These are phyloP conservation scores for Tulasnella calospora DNA, from an alignment of 768 basidiomycete species.

Conservation along the genomic window DNA sequence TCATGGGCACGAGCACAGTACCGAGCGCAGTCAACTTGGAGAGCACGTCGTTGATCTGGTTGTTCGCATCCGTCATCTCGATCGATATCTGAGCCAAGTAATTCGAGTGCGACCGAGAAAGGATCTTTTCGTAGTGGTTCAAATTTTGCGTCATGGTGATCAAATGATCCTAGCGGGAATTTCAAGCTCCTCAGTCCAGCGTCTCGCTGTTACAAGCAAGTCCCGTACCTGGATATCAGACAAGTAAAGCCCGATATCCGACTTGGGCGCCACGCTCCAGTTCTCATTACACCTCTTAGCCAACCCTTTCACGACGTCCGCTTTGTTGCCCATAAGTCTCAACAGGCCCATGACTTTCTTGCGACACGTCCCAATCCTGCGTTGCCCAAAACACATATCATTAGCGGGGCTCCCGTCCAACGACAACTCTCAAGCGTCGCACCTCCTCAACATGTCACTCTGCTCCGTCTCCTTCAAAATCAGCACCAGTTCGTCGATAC, in stretches of 20 bases:
- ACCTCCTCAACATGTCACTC: slow-evolving; percentile 91
- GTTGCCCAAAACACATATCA: too few species aligned
- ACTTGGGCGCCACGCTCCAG: slow-evolving; percentile 96
- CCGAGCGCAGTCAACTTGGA: slow-evolving; percentile 95
- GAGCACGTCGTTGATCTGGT: slow-evolving; percentile 98
- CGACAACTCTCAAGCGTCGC: slow-evolving; percentile 25
- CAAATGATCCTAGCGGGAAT: slow-evolving; percentile 74
- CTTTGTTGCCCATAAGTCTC: slow-evolving; percentile 97
- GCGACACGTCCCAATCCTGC: slow-evolving; percentile 89
- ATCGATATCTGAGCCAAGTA: slow-evolving; percentile 99
- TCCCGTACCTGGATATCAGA: slow-evolving; percentile 78
- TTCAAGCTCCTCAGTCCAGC: background rate
- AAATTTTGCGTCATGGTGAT: slow-evolving; percentile 99
- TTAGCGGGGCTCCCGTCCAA: background rate
- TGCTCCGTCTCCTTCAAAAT: slow-evolving; percentile 95
- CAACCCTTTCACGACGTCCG: slow-evolving; percentile 97
- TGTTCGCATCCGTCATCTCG: slow-evolving; percentile 99
- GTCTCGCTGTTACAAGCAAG: background rate
- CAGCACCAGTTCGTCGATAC: slow-evolving; percentile 94
- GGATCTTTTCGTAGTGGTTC: slow-evolving; percentile 99
- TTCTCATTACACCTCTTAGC: slow-evolving; percentile 98
- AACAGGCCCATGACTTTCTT: slow-evolving; percentile 99
- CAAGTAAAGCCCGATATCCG: slow-evolving; percentile 92
- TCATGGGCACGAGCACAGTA: slow-evolving; percentile 96
- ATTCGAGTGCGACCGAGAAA: slow-evolving; percentile 97